phyloP scores from a whole-genome alignment of 805 yeast species.

The Zygosaccharomyces bisporus region DNA sequence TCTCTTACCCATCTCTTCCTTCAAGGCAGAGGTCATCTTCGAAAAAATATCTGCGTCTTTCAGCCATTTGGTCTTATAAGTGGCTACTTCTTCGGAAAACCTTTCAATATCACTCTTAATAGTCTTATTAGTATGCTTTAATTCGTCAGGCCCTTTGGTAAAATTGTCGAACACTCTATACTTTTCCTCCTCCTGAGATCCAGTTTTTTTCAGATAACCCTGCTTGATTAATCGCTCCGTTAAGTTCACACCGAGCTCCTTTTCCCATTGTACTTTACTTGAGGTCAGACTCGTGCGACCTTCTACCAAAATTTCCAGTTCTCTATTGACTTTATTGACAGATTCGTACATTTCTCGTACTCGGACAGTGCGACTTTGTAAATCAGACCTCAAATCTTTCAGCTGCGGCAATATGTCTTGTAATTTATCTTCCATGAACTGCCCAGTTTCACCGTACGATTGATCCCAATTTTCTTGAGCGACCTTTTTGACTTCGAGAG shows the following conservation, averaged over 20 bases:
- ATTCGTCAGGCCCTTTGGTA: conserved; percentile 27
- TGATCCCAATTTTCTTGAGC: conserved; percentile 27
- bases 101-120: conserved; percentile 28
- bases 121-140: conserved; percentile 22
- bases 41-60: conserved; percentile 32
- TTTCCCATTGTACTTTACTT: conserved; percentile 29
- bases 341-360: conserved; percentile 26
- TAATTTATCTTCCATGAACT: conserved; percentile 14
- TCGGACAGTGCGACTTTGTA: conserved; percentile 23
- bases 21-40: conserved; percentile 25
- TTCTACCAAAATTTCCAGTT: conserved; percentile 22
- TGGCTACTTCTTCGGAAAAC: conserved; percentile 20
- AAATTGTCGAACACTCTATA: conserved; percentile 29
- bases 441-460: conserved; percentile 18
- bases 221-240: conserved; percentile 23
- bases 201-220: conserved; percentile 19
- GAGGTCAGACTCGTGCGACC: conserved; percentile 26
- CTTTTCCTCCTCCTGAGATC: conserved; percentile 13
- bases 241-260: conserved; percentile 24
- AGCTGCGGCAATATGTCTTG: conserved; percentile 18
- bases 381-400: conserved; percentile 9
- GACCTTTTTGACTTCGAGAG: conserved; percentile 27
- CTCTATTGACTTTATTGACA: conserved; percentile 24
- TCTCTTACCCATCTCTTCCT: conserved; percentile 27
- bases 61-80: conserved; percentile 31